Evolutionary conservation across 495 filamentous ascomycete genomes (phyloP).

Genomic region (Xylaria scruposa): DNA sequence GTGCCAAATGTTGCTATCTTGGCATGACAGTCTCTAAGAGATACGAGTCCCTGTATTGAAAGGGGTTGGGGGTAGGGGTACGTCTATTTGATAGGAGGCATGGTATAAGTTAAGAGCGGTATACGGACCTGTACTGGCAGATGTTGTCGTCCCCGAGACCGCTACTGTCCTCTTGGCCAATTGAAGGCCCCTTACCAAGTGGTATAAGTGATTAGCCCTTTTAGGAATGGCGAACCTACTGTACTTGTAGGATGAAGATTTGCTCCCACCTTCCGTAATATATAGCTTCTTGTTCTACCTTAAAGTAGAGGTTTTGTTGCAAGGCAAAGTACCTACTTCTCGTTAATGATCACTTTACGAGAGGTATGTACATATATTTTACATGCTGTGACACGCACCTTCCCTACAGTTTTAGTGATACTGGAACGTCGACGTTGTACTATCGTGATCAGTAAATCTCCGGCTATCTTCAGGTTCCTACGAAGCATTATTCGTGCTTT

Average conservation of each 20-base stretch:
- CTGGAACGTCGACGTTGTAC: no score
- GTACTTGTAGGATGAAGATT: not conserved
- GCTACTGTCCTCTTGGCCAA: not conserved
- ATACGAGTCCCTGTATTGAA: not conserved
- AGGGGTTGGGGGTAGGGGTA: no score
- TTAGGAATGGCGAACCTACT: not conserved
- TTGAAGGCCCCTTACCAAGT: not conserved
- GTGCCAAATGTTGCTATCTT: not conserved
- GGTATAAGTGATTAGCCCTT: not conserved
- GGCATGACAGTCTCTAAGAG: not conserved
- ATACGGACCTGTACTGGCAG: no score
- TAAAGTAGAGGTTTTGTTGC: not conserved
- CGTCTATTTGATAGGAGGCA: no score
- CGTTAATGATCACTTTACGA: no score
- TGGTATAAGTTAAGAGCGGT: no score
- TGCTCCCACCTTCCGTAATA: no score
- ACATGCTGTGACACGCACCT: no score
- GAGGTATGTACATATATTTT: no score
- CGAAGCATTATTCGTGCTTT: not conserved
- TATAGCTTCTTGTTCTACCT: not conserved
- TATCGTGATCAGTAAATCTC: not conserved
- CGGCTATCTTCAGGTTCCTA: not conserved
- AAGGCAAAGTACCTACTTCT: no score
- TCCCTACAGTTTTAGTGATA: no score
- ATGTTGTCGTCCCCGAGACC: no score